These are phyloP conservation scores for Citeromyces matritensis DNA, from an alignment of 805 yeast species.

Conservation along the genomic window DNA sequence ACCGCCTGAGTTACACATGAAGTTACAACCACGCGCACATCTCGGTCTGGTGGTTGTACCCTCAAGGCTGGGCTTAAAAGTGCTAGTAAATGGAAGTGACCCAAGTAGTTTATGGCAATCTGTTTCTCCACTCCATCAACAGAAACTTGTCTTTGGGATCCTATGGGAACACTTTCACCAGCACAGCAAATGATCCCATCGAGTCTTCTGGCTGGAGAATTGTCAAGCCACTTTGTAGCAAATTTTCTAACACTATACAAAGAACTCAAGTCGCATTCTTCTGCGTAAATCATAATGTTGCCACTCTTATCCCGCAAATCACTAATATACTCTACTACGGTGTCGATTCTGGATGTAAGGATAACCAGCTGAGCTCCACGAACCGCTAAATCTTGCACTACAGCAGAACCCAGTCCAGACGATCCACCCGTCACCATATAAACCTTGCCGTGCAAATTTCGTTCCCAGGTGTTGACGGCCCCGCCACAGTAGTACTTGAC, in stretches of 20 bases:
- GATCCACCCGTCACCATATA: slow-evolving; percentile 87
- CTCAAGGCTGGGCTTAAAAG: slow-evolving; percentile 72
- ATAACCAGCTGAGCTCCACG: slow-evolving; percentile 81
- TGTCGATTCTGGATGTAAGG: slow-evolving; percentile 22
- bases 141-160: slow-evolving; percentile 47
- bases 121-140: slow-evolving; percentile 81
- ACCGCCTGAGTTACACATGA: slow-evolving; percentile 67
- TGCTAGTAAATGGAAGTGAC: slow-evolving; percentile 69
- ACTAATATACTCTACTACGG: slow-evolving; percentile 61
- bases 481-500: slow-evolving; percentile 73
- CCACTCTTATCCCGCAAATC: slow-evolving; percentile 58
- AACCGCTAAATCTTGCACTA: slow-evolving; percentile 58
- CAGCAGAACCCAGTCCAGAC: slow-evolving; percentile 72
- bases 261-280: slow-evolving; percentile 67
- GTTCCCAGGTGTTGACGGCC: slow-evolving; percentile 74
- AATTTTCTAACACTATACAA: slow-evolving; percentile 69
- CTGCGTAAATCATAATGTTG: slow-evolving; percentile 79
- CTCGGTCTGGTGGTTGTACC: slow-evolving; percentile 90
- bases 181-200: slow-evolving; percentile 89
- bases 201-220: slow-evolving; percentile 75
- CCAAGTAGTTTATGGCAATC: slow-evolving; percentile 68
- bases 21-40: slow-evolving; percentile 69
- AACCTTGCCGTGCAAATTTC: slow-evolving; percentile 85
- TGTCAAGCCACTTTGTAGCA: slow-evolving; percentile 91
- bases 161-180: slow-evolving; percentile 64